Conservation (phyloP, 495 filamentous ascomycete species). For the Chaetomium tenue region DNA sequence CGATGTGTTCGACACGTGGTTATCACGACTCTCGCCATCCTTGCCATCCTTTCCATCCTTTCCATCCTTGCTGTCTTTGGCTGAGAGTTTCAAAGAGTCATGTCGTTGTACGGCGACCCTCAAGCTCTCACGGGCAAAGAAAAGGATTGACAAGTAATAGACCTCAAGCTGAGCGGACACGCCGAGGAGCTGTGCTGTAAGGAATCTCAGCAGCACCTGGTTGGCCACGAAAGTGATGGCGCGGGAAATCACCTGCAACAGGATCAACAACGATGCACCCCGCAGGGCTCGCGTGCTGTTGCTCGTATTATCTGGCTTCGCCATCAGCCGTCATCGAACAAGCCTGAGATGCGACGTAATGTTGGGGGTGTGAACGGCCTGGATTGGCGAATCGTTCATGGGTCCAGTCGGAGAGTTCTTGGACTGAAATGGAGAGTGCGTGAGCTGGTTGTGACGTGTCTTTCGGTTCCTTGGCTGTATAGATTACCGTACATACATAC, state of each 20-base stretch:
- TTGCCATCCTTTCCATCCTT: neutral
- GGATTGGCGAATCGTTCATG: neutral
- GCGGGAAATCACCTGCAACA: constrained; percentile 79
- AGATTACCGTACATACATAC: too few species aligned
- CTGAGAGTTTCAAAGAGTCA: constrained; percentile 30
- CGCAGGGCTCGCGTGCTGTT: constrained; percentile 37
- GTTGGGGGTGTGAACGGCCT: neutral
- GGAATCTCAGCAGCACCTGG: constrained; percentile 79
- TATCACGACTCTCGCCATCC: too few species aligned
- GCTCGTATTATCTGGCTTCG: neutral
- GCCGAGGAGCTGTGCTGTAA: constrained; percentile 80
- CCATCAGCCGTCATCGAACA: constrained; percentile 2
- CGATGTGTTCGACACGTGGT: neutral
- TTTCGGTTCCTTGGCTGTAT: too few species aligned
- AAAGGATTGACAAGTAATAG: constrained; percentile 81
- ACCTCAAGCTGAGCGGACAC: constrained; percentile 87
- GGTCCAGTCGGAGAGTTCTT: neutral
- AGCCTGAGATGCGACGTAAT: neutral
- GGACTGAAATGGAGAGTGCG: too few species aligned
- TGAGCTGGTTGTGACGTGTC: too few species aligned
- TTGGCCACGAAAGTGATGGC: constrained; percentile 87
- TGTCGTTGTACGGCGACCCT: constrained; percentile 84
- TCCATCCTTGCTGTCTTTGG: constrained; percentile 24
- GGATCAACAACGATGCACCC: constrained; percentile 80
- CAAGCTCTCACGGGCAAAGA: constrained; percentile 86